Base-by-base conservation (phyloP, 257 asterid species). In the Nicotiana sylvestris region DNA sequence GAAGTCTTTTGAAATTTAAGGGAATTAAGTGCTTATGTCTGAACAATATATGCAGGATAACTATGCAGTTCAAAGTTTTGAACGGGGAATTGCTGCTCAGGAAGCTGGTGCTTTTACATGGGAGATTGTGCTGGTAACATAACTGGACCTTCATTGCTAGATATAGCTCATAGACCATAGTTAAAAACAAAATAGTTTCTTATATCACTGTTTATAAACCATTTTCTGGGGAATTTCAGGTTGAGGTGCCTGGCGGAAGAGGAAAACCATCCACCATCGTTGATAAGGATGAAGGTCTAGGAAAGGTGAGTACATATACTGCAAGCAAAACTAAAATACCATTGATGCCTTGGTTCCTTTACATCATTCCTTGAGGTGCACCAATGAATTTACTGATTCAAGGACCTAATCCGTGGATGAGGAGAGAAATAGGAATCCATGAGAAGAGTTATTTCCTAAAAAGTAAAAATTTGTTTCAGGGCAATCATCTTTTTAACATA, bases 61-160 rank as follows among this genome's bases (percentile, higher is more conserved):
- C 81, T 94, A 86, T 88, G 97, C 99, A 49, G 82, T 95, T 86
- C 96, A 92, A 82, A 95, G 98, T 90, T 95, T 95, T 86, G 97
- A 92, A 84, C 97, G 97, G 82, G 99, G 97, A 74, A 93, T 94
- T 87, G 97, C 98, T 89, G 98, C 99, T 87, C 97, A 92, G 88
- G 91, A 88, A 77, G 87, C 85, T 81, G 90, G 88, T 87, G 90
- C 98, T 62, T 95, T 94, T 86, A 81, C 93, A 83, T 95, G 99
- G 99, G 99, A 95, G 90, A 95, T 95, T 81, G 90, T 82, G 69
- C 96, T 97, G 53, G 98, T 95, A 90, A 51, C 91, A 89, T 82
- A 30, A 66, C 60, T 81, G 33, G 51, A 68, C 76, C 35, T 81
- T 82, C 29, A 30, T 70, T 83, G 43, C 37, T 84, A 6, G 60